phyloP scores from a whole-genome alignment of 805 yeast species.

The Myxozyma melibiosi region DNA sequence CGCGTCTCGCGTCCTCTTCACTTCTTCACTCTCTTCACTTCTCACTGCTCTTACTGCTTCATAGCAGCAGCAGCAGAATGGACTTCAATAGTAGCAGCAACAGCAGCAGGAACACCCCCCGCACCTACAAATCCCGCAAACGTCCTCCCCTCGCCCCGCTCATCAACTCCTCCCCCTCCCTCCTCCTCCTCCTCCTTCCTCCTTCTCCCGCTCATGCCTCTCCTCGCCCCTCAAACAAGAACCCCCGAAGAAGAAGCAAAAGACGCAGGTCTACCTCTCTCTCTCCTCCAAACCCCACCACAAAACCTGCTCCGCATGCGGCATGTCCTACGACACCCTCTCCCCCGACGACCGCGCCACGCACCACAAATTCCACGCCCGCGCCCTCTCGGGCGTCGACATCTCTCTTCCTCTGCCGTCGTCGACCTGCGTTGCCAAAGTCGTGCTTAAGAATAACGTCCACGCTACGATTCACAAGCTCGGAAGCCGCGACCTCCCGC shows the following conservation, averaged over 20 bases:
- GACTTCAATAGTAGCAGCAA: neutral
- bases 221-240: neutral
- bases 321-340: conserved; percentile 54
- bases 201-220: neutral
- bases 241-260: neutral
- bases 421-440: neutral
- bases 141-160: neutral
- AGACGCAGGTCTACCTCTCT: conserved; percentile 31
- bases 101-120: neutral
- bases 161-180: neutral
- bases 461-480: conserved; percentile 8
- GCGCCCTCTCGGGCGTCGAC: conserved; percentile 48
- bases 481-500: neutral
- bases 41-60: neutral
- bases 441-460: neutral
- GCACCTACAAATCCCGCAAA: conserved; percentile 2
- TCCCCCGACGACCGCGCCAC: conserved; percentile 47
- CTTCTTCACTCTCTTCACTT: neutral
- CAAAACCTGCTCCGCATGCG: conserved; percentile 52
- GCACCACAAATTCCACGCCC: conserved; percentile 53
- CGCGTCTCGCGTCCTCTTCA: conserved; percentile 4
- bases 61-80: too few relatives aligned
- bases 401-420: conserved; percentile 41
- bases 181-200: neutral
- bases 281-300: conserved; percentile 28